Base-by-base conservation (phyloP, 1,284 basidiomycete species). In the Trametes polyzona region DNA sequence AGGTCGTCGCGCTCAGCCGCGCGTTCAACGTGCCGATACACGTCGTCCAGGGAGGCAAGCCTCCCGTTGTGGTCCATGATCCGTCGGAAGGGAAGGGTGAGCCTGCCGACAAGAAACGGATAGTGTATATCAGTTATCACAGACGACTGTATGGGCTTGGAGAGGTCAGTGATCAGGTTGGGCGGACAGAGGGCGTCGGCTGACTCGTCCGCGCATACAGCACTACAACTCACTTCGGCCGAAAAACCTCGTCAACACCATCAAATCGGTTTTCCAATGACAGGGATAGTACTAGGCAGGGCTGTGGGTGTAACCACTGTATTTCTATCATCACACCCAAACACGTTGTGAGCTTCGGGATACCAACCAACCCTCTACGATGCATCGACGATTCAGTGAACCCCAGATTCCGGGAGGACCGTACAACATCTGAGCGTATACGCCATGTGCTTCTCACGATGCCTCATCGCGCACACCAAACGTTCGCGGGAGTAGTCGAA, bases 111-210 rank as follows among this genome's bases (percentile, higher is more conserved):
- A 77, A 79, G 41, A 76, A 79, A 35, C 76, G 74, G 43, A 80
- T 83, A 4, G 83, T 88, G 9, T 81, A 88, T 55, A 91, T 96
- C 66, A 96, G 93, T 67, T 97, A 95, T 72, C 95, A 97, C 72
- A 82, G 92, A 57, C 82, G 87, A 66, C 90, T 95, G 86, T 97
- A 96, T 73, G 95, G 95, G 2, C 81, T 97, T 4, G 95, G 95
- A 67, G 95, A 97, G 84, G 94, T 94, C 57, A 67, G 88, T 48
- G 1, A 74, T 21, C 8, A 17, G 40, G 43, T 21, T 14, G 43
- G 49, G 21, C 39, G 7, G 46, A 17, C 29, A 17, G 40, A 37
- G 16, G 58, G 44, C 33, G 59, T 44, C 52, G 12, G 47, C 44
- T 49, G 19, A 46, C n/a, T 41, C 9, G 52, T 32, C 55, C 12